Evolutionary conservation across 768 basidiomycete genomes (phyloP), one percentile per base, ranked within the genome.

Genomic region (Chalciporus chontae): DNA sequence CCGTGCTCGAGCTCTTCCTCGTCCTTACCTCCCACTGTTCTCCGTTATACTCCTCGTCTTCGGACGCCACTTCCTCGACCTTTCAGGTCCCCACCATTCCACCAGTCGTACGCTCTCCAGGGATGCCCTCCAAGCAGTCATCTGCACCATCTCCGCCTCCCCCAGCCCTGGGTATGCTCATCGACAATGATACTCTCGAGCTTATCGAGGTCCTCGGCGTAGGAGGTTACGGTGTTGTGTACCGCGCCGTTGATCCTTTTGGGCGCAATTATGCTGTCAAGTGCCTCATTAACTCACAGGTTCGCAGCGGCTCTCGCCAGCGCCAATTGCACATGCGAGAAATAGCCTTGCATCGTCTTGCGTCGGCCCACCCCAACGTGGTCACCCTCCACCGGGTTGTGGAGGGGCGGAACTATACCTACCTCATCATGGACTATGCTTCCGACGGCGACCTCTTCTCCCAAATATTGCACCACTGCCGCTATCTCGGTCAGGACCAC

Each of bases 151-250:
- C 70, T 27, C 82, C 83, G 41, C 71, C 77, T 55, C 69, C 74
- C 54, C 76, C 76, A 31, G 65, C 73, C 54, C 71, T 87, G 53
- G 94, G 94, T 40, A 84, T 85, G 54, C 69, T 81, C 65, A 90
- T 98, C 74, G 91, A 94, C 77, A 77, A 81, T 55, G 85, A 83
- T 57, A 73, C 81, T 43, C 81, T 97, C 51, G 80, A 93, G 69
- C 84, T 98, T 52, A 80, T 88, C 59, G 83, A 88, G 60, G 79
- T 94, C 54, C 81, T 98, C 43, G 95, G 95, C 31, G 81, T 88
- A 29, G 95, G 95, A 11, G 94, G 94, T 19, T 98, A 96, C 65
- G 95, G 95, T 47, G 85, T 94, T 59, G 95, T 97, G 10, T 96
- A 95, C 68, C 87, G 89, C 48, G 94, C 91, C 21, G 74, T 88